Base-by-base conservation (phyloP, 78 protist species). In the Dictyostelium citrinum region DNA sequence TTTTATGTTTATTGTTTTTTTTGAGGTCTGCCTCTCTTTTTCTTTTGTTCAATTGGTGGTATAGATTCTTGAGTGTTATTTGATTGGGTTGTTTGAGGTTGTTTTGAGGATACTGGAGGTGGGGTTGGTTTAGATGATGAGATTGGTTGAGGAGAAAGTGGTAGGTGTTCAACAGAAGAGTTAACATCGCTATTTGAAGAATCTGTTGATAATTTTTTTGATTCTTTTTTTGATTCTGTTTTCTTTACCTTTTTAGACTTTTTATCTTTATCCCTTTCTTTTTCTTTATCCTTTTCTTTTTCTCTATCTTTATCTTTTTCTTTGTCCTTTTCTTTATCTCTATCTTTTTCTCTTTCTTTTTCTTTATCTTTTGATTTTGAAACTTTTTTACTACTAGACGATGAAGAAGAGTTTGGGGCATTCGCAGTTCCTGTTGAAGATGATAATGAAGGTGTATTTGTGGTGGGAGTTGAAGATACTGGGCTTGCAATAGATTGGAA, bases 1-100 rank as follows among this genome's bases (percentile, higher is more conserved):
- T 16, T 70, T 58, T 61, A 24, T 22, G 24, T 70, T 33, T 70
- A 70, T 49, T 49, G 61, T 78, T 78, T 78, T 55, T 80, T 80
- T 24, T 80, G 84, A 58, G 84, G 84, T 80, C 84, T 49, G 35
- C 84, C 84, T 80, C 84, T 80, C 29, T 58, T 80, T 58, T 80
- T 80, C 84, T 80, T 35, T 80, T 41, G 39, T 74, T 74, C 55
- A 39, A 29, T 14, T 22, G 64, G 35, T 10, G 64, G 35, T 2
- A 46, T 77, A 2, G 29, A 29, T 49, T 35, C 20, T 46, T 24
- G 67, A 1, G 68, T 27, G 14, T 27, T 27, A 3, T 6, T 14
- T 75, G 45, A 9, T 29, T 72, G 46, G 51, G 55, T 75, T 16
- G 22, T 29, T n/a, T 35, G 37, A 5, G 39, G 60, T 24, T 27